phyloP scores from a whole-genome alignment of 768 basidiomycete species.

The Xerocomellus dryophilus region DNA sequence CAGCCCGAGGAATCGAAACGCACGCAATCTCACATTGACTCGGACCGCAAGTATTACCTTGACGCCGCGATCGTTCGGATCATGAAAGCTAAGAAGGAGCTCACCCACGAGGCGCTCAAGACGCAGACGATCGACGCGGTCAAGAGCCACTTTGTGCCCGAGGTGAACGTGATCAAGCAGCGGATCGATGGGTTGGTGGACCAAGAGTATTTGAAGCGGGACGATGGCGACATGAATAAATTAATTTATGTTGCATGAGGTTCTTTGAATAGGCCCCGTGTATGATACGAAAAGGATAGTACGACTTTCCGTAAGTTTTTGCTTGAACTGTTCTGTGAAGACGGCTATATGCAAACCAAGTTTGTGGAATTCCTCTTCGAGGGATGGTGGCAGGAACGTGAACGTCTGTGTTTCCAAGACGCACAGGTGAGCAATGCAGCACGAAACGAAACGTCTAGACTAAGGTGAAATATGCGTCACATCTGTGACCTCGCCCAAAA shows the following conservation, averaged over 20 bases:
- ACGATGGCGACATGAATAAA: slow-evolving; percentile 64
- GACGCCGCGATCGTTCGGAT: slow-evolving; percentile 96
- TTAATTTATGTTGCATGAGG: slow-evolving; percentile 77
- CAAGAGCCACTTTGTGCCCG: slow-evolving; percentile 82
- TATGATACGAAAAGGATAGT: background rate
- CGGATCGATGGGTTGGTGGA: slow-evolving; percentile 82
- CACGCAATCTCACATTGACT: slow-evolving; percentile 81
- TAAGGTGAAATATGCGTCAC: background rate
- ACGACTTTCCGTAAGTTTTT: background rate
- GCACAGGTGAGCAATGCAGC: background rate
- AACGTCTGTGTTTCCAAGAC: background rate
- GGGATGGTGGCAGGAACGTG: background rate
- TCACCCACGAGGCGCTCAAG: slow-evolving; percentile 76
- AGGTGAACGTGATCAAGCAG: slow-evolving; percentile 81
- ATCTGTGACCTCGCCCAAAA: background rate
- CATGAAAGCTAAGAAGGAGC: slow-evolving; percentile 90
- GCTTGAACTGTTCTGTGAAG: background rate
- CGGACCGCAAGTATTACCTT: slow-evolving; percentile 79
- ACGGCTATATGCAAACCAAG: background rate
- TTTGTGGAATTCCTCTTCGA: background rate
- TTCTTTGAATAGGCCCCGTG: background rate
- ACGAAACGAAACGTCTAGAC: background rate
- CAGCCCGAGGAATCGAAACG: slow-evolving; percentile 83
- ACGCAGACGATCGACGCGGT: slow-evolving; percentile 84
- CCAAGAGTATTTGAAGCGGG: slow-evolving; percentile 79